A percentile compares a stretch with the other conserved stretches of the same genome.
These are phyloP conservation scores for Pestalotiopsis sp. DNA, from an alignment of 2,329 filamentous ascomycete genomes.

Conservation along the genomic window DNA sequence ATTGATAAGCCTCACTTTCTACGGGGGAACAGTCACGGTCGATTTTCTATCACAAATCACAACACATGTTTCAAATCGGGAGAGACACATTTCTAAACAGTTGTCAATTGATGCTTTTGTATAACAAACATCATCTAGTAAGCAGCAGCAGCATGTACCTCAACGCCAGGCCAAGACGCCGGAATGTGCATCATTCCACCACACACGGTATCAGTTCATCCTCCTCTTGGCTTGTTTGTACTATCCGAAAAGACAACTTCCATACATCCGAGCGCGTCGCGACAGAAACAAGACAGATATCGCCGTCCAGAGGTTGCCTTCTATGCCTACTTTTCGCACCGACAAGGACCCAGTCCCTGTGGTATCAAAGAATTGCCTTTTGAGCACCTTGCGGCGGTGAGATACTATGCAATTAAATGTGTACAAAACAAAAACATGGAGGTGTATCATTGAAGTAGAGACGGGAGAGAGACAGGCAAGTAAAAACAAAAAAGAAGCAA, in stretches of 20 bases:
- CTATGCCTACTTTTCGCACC: not conserved
- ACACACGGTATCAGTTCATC: not conserved
- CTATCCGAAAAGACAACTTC: constrained; percentile 7
- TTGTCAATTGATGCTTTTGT: constrained; percentile 11
- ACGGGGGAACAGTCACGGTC: not conserved
- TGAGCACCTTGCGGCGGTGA: constrained; percentile 13
- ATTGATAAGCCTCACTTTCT: not conserved
- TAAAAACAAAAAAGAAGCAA: constrained; percentile 1
- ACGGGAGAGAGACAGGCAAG: not conserved
- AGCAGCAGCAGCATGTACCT: not conserved
- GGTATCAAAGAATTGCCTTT: constrained; percentile 1
- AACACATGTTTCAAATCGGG: not conserved
- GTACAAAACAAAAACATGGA: constrained; percentile 12
- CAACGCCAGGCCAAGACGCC: constrained; percentile 7
- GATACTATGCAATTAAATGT: constrained; percentile 16
- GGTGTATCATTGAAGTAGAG: constrained; percentile 1
- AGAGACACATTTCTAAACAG: not conserved
- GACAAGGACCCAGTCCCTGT: not conserved
- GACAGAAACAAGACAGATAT: not conserved
- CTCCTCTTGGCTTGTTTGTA: not conserved
- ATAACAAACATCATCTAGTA: not conserved
- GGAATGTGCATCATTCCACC: not conserved
- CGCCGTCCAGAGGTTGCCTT: not conserved
- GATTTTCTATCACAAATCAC: not conserved
- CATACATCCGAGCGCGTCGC: constrained; percentile 6